Percentiles rank a stretch among this genome's conserved stretches.
phyloP scores from a whole-genome alignment of 306 rosid species.

The Quillaja saponaria region DNA sequence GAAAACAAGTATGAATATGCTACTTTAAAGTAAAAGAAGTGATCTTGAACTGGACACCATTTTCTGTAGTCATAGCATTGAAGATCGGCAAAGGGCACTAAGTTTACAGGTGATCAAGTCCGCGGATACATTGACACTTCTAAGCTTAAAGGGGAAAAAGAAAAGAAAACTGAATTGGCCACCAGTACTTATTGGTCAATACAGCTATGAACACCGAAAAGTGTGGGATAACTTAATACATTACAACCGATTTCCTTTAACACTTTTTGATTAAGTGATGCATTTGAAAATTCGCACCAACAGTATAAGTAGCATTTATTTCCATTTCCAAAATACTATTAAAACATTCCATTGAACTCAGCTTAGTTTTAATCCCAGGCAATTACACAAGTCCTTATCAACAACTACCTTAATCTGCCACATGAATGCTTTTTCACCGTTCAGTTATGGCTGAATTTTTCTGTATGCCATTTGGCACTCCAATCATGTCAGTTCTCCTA shows the following conservation, averaged over 20 bases:
- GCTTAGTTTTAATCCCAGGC: no score
- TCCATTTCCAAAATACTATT: no score
- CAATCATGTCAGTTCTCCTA: not conserved
- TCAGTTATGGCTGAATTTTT: not conserved
- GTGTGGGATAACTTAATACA: not conserved
- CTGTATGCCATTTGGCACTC: not conserved
- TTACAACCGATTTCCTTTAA: no score
- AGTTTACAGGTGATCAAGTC: slow-evolving; percentile 6
- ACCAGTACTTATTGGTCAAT: slow-evolving; percentile 7
- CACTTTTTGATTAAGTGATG: not conserved
- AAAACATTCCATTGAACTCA: no score
- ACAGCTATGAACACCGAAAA: slow-evolving; percentile 9
- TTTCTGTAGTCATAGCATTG: no score
- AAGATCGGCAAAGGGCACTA: slow-evolving; percentile 10
- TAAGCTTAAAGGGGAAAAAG: no score
- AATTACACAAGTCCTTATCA: no score
- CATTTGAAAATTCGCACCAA: not conserved
- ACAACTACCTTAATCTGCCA: no score
- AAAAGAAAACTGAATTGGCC: not conserved
- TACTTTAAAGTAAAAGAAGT: not conserved
- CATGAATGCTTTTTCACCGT: not conserved
- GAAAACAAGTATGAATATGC: slow-evolving; percentile 16
- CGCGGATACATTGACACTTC: slow-evolving; percentile 3
- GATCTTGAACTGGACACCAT: no score
- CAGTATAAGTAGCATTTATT: no score